Evolutionary conservation across 1,284 basidiomycete species (phyloP), one percentile per base, ranked within the genome.

Genomic region (Boletus smithii): DNA sequence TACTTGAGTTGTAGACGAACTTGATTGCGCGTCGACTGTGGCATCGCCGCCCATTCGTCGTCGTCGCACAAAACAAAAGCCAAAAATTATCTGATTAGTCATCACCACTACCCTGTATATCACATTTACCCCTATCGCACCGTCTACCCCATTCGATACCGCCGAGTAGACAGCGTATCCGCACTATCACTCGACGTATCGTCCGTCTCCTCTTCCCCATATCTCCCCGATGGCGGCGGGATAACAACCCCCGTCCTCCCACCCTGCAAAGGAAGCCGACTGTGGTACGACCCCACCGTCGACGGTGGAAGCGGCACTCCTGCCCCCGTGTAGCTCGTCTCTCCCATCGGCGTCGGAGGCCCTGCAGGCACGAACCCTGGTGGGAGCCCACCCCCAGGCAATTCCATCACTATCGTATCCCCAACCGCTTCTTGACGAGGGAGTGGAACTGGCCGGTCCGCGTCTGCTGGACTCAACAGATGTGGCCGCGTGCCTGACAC

Each of bases 1-100:
- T 83, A 88, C 63, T 83, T 87, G 48, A 77, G 80, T 62, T 86
- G 82, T 38, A 80, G 75, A 20, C 62, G 58, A 10, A 7, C 22
- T 24, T 53, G 49, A 9, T 44, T 53, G 26, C 60, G 53, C 33
- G 49, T 50, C 22, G 61, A 60, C 27, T 35, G 53, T 5, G 51
- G 48, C 61, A 60, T 60, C 29, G 14, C 20, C 30, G 33, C 36
- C 35, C 24, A 35, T 20, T 17, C 52, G 32, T 37, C 36, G 49
- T 54, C 44, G 37, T 20, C 33, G 45, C 16, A 17, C 26, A 44
- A 27, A 10, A 35, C 31, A 40, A 34, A 37, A 47, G 23, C 13
- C 23, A 31, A 39, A 8, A 20, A 9, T 3, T 5, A 31, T 22
- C 5, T 23, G 56, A 57, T 58, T 54, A 61, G 44, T 57, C 42